A percentile compares a stretch with the other conserved stretches of the same genome.
phyloP scores from a whole-genome alignment of 2,329 filamentous ascomycete genomes.

The Blumeriella jaapii region DNA sequence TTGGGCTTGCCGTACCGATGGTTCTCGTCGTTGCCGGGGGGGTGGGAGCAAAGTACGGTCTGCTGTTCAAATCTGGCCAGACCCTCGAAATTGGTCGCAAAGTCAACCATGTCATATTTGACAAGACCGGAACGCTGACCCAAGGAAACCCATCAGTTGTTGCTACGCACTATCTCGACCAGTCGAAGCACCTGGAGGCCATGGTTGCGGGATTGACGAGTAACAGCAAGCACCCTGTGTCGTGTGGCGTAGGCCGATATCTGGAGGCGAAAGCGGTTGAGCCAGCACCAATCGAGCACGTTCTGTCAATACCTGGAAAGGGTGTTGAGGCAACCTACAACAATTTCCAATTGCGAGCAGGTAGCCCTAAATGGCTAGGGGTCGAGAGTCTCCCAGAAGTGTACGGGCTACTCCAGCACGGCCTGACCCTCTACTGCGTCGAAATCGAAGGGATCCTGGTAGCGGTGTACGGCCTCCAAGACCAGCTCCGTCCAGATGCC shows the following conservation, averaged over 20 bases:
- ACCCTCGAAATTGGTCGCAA: constrained; percentile 52
- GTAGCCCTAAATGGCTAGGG: constrained; percentile 39
- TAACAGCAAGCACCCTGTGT: constrained; percentile 21
- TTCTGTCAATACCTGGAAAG: constrained; percentile 29
- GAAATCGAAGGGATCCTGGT: constrained; percentile 28
- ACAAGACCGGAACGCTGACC: constrained; percentile 78
- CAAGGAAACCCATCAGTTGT: constrained; percentile 39
- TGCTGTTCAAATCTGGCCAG: constrained; percentile 54
- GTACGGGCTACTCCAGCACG: constrained; percentile 27
- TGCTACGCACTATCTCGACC: constrained; percentile 27
- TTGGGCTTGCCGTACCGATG: constrained; percentile 63
- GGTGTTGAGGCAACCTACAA: constrained; percentile 32
- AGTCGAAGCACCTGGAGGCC: background rate
- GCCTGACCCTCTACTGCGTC: constrained; percentile 38
- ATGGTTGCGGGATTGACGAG: constrained; percentile 26
- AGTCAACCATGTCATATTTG: constrained; percentile 58
- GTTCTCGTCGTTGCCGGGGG: constrained; percentile 63
- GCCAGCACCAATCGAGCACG: constrained; percentile 21
- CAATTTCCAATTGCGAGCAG: constrained; percentile 32
- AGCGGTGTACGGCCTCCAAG: constrained; percentile 37
- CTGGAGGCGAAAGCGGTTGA: constrained; percentile 19
- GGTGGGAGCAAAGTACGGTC: constrained; percentile 49
- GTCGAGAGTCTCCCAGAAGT: constrained; percentile 27
- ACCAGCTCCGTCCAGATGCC: constrained; percentile 35
- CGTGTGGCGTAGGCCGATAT: constrained; percentile 27